phyloP scores from a whole-genome alignment of 1,284 basidiomycete genomes.

The Cryptococcus deneoformans region DNA sequence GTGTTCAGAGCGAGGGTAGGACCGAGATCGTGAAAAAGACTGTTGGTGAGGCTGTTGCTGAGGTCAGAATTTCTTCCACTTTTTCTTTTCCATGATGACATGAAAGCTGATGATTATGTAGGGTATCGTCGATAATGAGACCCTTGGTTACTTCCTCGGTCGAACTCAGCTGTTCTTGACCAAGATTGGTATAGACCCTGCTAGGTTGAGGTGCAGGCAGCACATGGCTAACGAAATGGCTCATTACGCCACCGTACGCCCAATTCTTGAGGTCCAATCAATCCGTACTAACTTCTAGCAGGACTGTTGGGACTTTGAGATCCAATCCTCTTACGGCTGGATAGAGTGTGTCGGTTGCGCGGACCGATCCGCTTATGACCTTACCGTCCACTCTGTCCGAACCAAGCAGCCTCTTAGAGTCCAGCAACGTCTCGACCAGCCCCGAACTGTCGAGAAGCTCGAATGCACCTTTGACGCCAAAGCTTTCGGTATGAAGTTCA shows the following conservation, averaged over 20 bases:
- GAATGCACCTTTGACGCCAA: conserved; percentile 85
- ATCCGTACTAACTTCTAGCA: background rate
- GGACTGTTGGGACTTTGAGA: conserved; percentile 99
- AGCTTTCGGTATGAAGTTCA: conserved; percentile 83
- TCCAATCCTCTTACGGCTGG: conserved; percentile 93
- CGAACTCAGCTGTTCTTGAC: conserved; percentile 87
- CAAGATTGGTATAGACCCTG: conserved; percentile 90
- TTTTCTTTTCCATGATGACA: background rate
- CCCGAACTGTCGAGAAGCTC: conserved; percentile 69
- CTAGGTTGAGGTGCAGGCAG: conserved; percentile 86
- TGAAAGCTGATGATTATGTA: conserved; percentile 25
- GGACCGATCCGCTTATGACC: conserved; percentile 94
- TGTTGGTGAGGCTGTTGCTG: conserved; percentile 83
- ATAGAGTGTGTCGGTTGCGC: conserved; percentile 99
- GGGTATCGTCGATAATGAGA: conserved; percentile 93
- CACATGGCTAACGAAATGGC: conserved; percentile 99
- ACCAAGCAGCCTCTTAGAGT: conserved; percentile 70
- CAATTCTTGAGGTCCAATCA: background rate
- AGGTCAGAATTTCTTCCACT: conserved; percentile 25
- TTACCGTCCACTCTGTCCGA: conserved; percentile 59
- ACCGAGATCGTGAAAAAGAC: conserved; percentile 66
- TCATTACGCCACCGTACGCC: conserved; percentile 75
- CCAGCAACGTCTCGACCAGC: conserved; percentile 78
- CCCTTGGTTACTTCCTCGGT: conserved; percentile 94
- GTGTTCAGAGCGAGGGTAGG: conserved; percentile 74